phyloP scores from a whole-genome alignment of 306 rosid genomes.

The Prunus salicina region DNA sequence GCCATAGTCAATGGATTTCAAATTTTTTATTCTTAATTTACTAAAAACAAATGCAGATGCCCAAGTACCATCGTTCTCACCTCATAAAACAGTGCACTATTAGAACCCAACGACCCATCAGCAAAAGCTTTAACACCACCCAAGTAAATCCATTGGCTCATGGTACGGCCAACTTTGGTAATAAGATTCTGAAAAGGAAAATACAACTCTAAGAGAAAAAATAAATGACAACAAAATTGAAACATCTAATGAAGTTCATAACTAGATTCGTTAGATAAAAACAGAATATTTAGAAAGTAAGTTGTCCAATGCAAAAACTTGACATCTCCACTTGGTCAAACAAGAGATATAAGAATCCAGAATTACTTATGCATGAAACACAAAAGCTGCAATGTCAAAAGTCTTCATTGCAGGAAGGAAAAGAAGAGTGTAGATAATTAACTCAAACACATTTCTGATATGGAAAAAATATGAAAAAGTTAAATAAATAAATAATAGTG shows the following conservation, averaged over 20 bases:
- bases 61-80: slow-evolving; percentile 39
- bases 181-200: slow-evolving; percentile 54
- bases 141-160: slow-evolving; percentile 79
- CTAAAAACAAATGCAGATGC: slow-evolving; percentile 7
- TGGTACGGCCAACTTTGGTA: slow-evolving; percentile 43
- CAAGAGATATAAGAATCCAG: background rate
- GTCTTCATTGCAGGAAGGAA: background rate
- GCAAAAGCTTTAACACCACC: slow-evolving; percentile 92
- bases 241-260: background rate
- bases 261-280: background rate
- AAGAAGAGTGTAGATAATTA: background rate
- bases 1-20: background rate
- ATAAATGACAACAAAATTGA: slow-evolving; percentile 8
- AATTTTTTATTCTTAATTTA: background rate
- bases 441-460: background rate
- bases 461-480: background rate
- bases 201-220: slow-evolving; percentile 17
- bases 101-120: slow-evolving; percentile 89
- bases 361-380: too few relatives aligned
- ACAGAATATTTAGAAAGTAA: background rate
- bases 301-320: background rate
- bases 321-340: background rate
- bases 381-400: too few relatives aligned
- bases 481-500: background rate
- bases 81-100: slow-evolving; percentile 81